Conservation (phyloP, 75 land plant species). For the Sequoiadendron giganteum region DNA sequence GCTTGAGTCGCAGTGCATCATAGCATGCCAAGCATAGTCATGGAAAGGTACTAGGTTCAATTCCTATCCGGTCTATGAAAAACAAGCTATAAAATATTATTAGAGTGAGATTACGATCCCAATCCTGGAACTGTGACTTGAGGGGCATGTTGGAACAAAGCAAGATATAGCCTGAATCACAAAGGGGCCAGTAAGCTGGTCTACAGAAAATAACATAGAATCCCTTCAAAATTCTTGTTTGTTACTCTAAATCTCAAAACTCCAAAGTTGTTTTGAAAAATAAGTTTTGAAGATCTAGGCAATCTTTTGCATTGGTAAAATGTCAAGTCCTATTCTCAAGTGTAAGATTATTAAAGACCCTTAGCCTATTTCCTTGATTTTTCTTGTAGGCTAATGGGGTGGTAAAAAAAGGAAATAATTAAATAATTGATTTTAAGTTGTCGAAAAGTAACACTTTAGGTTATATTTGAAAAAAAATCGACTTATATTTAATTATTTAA, state of each 20-base stretch:
- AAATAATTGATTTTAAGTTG: too few species aligned
- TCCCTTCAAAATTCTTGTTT: neutral
- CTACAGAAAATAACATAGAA: neutral
- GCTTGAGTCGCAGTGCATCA: neutral
- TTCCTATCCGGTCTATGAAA: neutral
- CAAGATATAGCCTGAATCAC: neutral
- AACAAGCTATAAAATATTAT: neutral
- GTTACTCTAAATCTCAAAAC: neutral
- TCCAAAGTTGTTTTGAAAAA: neutral
- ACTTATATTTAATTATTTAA: too few species aligned
- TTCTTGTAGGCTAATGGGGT: too few species aligned
- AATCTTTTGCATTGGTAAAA: neutral
- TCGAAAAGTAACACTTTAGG: too few species aligned
- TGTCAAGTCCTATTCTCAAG: too few species aligned
- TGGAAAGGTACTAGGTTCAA: neutral
- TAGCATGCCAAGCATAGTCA: neutral
- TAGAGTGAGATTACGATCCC: neutral
- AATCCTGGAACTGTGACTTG: neutral
- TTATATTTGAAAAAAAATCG: too few species aligned
- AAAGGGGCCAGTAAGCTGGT: neutral
- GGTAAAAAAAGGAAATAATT: too few species aligned
- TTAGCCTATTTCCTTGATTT: too few species aligned
- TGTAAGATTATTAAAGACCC: too few species aligned
- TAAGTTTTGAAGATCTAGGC: neutral
- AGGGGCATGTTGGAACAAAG: neutral